A percentile compares a stretch with the other conserved stretches of the same genome.
These are phyloP conservation scores for Gossypium turneri DNA, from an alignment of 345 rosid species.

Conservation along the genomic window DNA sequence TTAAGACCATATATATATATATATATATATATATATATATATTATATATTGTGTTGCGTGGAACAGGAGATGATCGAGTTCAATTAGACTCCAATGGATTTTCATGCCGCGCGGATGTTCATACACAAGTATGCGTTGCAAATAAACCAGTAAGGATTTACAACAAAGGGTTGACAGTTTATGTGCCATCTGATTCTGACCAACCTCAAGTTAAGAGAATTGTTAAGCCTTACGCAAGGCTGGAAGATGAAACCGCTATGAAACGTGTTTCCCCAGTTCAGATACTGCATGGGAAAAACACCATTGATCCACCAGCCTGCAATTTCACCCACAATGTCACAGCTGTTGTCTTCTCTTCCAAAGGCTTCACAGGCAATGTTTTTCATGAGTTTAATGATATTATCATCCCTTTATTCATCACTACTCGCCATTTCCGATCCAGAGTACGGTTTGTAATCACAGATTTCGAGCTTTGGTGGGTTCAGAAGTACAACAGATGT, in stretches of 20 bases:
- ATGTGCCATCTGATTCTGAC: slow-evolving; percentile 15
- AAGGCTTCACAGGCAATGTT: slow-evolving; percentile 32
- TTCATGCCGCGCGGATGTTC: slow-evolving; percentile 26
- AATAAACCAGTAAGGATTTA: slow-evolving; percentile 27
- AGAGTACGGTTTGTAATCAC: slow-evolving; percentile 32
- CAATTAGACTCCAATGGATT: slow-evolving; percentile 25
- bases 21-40: too few relatives aligned
- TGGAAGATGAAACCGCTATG: slow-evolving; percentile 22
- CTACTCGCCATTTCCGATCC: slow-evolving; percentile 29
- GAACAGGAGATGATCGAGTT: slow-evolving; percentile 27
- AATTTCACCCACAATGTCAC: slow-evolving; percentile 24
- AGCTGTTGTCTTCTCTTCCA: slow-evolving; percentile 36
- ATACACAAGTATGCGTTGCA: slow-evolving; percentile 27
- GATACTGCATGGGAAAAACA: slow-evolving; percentile 20
- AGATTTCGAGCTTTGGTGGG: slow-evolving; percentile 34
- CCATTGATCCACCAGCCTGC: slow-evolving; percentile 21
- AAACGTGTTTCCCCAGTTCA: slow-evolving; percentile 17
- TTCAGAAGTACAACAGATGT: slow-evolving; percentile 27
- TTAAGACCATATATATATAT: too few relatives aligned
- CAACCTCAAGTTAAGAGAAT: not conserved
- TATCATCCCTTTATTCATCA: slow-evolving; percentile 44
- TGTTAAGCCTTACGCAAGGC: slow-evolving; percentile 29
- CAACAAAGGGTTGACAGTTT: slow-evolving; percentile 19
- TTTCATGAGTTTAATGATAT: slow-evolving; percentile 45
- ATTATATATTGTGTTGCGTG: not conserved